Evolutionary conservation across 1,284 basidiomycete species (phyloP).

Genomic region (Exobasidium rhododendri): DNA sequence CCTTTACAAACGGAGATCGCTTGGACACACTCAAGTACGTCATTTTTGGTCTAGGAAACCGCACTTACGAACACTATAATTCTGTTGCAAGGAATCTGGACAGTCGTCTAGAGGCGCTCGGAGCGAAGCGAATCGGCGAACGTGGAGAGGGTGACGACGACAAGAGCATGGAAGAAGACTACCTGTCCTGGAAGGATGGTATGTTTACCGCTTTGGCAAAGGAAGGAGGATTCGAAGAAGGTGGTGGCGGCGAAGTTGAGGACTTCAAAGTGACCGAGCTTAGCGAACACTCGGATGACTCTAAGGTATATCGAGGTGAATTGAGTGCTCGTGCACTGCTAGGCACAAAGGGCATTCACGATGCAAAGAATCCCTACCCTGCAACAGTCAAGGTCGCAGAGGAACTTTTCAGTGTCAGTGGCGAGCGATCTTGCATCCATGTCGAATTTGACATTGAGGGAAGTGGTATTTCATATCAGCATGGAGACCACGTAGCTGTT

Average conservation of each 20-base stretch:
- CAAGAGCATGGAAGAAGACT: constrained; percentile 99
- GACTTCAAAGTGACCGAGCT: constrained; percentile 90
- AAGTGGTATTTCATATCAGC: constrained; percentile 95
- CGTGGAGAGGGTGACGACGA: constrained; percentile 97
- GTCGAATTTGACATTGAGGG: constrained; percentile 91
- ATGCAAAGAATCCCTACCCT: constrained; percentile 93
- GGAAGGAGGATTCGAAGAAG: constrained; percentile 84
- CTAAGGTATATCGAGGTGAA: constrained; percentile 52
- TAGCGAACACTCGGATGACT: constrained; percentile 30
- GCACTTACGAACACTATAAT: constrained; percentile 78
- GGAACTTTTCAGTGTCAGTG: constrained; percentile 75
- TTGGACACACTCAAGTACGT: constrained; percentile 90
- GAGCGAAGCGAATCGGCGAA: constrained; percentile 80
- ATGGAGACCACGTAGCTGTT: constrained; percentile 94
- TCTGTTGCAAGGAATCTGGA: constrained; percentile 80
- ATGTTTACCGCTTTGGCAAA: constrained; percentile 88
- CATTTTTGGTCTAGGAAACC: constrained; percentile 90
- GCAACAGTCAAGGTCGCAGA: constrained; percentile 73
- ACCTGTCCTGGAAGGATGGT: constrained; percentile 97
- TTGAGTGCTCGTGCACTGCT: constrained; percentile 70
- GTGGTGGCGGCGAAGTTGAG: constrained; percentile 87
- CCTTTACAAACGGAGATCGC: constrained; percentile 75
- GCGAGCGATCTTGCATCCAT: constrained; percentile 89
- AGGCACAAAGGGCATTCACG: constrained; percentile 81
- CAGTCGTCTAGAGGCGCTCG: constrained; percentile 70